Evolutionary conservation across 78 protist species (phyloP), one percentile per base, ranked within the genome.

Genomic region (Bigelowiella natans): DNA sequence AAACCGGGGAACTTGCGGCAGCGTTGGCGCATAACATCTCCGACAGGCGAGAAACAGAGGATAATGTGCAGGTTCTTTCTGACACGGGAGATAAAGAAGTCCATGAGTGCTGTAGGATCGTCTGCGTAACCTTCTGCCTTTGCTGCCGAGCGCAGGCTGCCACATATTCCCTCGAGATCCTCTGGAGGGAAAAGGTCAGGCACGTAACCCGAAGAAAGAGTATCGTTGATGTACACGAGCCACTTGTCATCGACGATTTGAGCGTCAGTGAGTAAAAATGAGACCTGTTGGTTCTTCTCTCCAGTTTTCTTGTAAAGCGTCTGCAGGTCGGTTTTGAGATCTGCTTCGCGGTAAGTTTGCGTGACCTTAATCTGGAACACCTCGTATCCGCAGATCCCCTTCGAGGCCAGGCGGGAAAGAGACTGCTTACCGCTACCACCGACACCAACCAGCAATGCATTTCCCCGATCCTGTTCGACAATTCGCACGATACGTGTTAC

Each of bases 371-470:
- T 93, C 88, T 95, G 95, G 63, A 88, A 39, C 31, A 89, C 88
- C 2, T 92, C 94, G 83, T 90, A 83, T 0, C 86, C 89, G 36
- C 88, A 31, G 89, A 95, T 94, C 85, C 88, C 92, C 7, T 93
- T 89, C 36, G 92, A 86, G 34, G 95, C 94, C 2, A 96, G 92
- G 3, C 95, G 88, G 0, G 96, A 39, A 28, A 94, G 88, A 30
- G 94, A 89, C 89, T 95, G 95, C 84, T 94, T 93, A 1, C 95
- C 96, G 1, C 92, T 84, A 36, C 96, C 96, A 0, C 95, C 96
- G 37, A 92, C 92, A 2, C 97, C 97, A 36, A 96, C 94, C 3
- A 96, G 94, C 84, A 96, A 40, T n/a, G 95, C 92, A 63, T 96
- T 90, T 3, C 97, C 98, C 31, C 91, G 82, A 7, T 95, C 94